Base-by-base conservation (phyloP, 495 filamentous ascomycete species). In the Annulohypoxylon stygium region DNA sequence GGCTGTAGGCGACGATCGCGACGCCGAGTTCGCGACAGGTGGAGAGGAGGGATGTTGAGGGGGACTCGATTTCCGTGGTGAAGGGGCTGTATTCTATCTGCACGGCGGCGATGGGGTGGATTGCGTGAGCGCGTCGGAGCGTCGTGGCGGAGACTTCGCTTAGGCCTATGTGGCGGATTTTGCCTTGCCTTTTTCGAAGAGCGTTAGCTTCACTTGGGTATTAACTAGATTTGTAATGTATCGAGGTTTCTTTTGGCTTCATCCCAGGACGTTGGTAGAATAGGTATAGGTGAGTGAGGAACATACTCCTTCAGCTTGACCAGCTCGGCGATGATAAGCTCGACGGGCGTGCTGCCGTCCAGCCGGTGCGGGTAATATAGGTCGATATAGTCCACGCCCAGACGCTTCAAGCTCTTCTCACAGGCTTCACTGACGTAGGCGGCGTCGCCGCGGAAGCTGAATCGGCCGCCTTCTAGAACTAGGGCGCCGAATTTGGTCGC, bases 31-130 rank as follows among this genome's bases (percentile, higher is more conserved):
- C 89, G 4, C 89, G 84, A 66, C 83, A 86, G 0, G 89, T 88
- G n/a, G 82, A 73, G 5, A 91, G 67, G 8, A 91, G 71, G 4
- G 77, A 76, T 5, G 82, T 81, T 7, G 81, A 67, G 0, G 79
- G 64, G 16, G 66, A 71, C 76, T 92, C 88, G 55, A 91, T 88
- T 4, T 90, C 88, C 3, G 87, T 79, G 3, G 84, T 76, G 67
- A 91, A 92, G 0, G 88, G 86, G 3, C 80, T 86, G 73, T 90
- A 91, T 80, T 93, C 91, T 23, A 92, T 77, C 76, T 93, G 87
- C 9, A 89, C 83, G 0, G 88, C 89, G 11, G 82, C 69, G 57
- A 93, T 88, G 2, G 85, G 90, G 33, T 88, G 84, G 3, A 92
- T 76, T 36, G 86, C 88, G 74, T 84, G 78, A 0, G 91, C 91